Evolutionary conservation across 495 filamentous ascomycete genomes (phyloP).

Genomic region (Penicillium diatomitis): DNA sequence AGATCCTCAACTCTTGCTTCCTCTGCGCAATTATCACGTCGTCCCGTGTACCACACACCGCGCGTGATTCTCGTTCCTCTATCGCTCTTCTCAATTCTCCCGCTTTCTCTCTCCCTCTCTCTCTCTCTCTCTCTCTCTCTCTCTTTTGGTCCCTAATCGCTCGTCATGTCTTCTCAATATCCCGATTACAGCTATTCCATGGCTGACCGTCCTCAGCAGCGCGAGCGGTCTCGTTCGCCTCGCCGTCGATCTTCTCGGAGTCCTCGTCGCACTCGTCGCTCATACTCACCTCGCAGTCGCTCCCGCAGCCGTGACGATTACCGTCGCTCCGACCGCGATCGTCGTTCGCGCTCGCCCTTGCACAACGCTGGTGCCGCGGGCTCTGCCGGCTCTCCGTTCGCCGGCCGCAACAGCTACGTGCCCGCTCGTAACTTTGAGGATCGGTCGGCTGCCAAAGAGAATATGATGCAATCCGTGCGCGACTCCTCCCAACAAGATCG

Average conservation of each 20-base stretch:
- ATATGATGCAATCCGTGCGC: slow-evolving; percentile 88
- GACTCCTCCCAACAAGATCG: slow-evolving; percentile 97
- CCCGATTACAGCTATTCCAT: slow-evolving; percentile 11
- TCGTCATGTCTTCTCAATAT: slow-evolving; percentile 22
- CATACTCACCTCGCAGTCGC: slow-evolving; percentile 87
- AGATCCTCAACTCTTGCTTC: too few species aligned
- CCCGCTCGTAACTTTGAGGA: slow-evolving; percentile 73
- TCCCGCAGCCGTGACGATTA: slow-evolving; percentile 87
- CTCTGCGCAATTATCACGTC: too few species aligned
- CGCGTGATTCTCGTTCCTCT: not conserved
- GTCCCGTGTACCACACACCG: too few species aligned
- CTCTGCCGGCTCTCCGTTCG: slow-evolving; percentile 50
- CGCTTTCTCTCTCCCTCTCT: not conserved
- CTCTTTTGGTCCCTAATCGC: not conserved
- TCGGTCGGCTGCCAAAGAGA: slow-evolving; percentile 74
- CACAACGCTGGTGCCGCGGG: slow-evolving; percentile 64
- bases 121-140: slow-evolving; percentile 8
- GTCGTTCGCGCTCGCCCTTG: slow-evolving; percentile 77
- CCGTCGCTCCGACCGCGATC: slow-evolving; percentile 72
- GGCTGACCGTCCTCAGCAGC: slow-evolving; percentile 50
- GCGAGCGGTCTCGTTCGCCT: slow-evolving; percentile 90
- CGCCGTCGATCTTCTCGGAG: slow-evolving; percentile 73
- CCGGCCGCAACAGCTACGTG: slow-evolving; percentile 49
- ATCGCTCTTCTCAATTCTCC: not conserved
- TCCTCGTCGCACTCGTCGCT: slow-evolving; percentile 66